phyloP scores from a whole-genome alignment of 129 eudicot species.

The Helichrysum umbraculigerum region DNA sequence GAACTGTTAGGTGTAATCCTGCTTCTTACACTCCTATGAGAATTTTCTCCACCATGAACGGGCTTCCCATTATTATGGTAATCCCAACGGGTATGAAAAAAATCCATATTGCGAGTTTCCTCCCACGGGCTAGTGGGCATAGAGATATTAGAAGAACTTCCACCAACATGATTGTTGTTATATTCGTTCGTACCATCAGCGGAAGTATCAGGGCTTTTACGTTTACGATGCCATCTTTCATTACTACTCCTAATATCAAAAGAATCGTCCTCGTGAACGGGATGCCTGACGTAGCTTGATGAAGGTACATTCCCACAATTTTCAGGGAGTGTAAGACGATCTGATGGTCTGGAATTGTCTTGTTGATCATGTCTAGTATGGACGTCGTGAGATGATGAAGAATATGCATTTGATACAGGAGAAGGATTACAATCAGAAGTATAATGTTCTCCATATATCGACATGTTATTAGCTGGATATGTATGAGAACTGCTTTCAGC shows the following conservation, averaged over 20 bases:
- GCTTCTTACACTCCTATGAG: slow-evolving; percentile 60
- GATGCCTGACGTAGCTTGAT: slow-evolving; percentile 38
- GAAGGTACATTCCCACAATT: slow-evolving; percentile 51
- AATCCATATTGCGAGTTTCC: slow-evolving; percentile 41
- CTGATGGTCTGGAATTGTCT: slow-evolving; percentile 38
- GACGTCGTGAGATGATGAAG: slow-evolving; percentile 33
- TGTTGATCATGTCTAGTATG: slow-evolving; percentile 47
- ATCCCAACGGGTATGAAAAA: slow-evolving; percentile 48
- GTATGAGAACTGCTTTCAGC: slow-evolving; percentile 40
- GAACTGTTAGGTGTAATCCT: slow-evolving; percentile 39
- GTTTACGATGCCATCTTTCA: slow-evolving; percentile 48
- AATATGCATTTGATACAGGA: slow-evolving; percentile 39
- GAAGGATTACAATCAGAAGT: slow-evolving; percentile 40
- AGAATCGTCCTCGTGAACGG: slow-evolving; percentile 38
- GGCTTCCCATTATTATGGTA: slow-evolving; percentile 26
- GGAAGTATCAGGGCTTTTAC: slow-evolving; percentile 46
- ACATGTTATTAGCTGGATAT: slow-evolving; percentile 47
- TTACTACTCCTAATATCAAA: slow-evolving; percentile 36
- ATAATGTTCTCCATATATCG: slow-evolving; percentile 37
- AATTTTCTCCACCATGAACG: slow-evolving; percentile 43
- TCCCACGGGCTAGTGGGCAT: slow-evolving; percentile 42
- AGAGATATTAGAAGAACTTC: slow-evolving; percentile 41
- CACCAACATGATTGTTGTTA: slow-evolving; percentile 22
- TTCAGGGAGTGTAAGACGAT: slow-evolving; percentile 39
- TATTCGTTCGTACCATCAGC: slow-evolving; percentile 37